Percentiles rank a stretch among this genome's conserved stretches.
Evolutionary conservation across 2,329 filamentous ascomycete genomes (phyloP).

Genomic region (Chaetomium strumarium): DNA sequence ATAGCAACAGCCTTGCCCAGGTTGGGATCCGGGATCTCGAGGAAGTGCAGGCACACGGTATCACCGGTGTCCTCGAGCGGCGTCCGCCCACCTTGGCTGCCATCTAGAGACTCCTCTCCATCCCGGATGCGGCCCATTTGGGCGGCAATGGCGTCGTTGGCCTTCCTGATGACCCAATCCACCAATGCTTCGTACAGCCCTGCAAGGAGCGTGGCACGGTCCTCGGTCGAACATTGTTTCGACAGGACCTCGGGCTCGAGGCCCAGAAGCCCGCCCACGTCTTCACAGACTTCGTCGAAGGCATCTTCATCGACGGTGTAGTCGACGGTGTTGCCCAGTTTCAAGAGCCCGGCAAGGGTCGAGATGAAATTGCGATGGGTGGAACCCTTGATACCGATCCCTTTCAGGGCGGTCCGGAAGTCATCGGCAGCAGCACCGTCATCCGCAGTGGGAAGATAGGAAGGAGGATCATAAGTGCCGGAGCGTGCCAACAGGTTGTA

Average conservation of each 20-base stretch:
- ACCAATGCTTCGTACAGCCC: slow-evolving; percentile 91
- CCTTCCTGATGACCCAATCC: slow-evolving; percentile 87
- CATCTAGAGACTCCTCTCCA: slow-evolving; percentile 62
- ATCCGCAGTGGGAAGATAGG: slow-evolving; percentile 86
- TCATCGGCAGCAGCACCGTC: slow-evolving; percentile 91
- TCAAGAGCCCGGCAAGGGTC: slow-evolving; percentile 76
- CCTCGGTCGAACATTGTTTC: slow-evolving; percentile 74
- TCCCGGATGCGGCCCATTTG: slow-evolving; percentile 65
- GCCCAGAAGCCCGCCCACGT: slow-evolving; percentile 79
- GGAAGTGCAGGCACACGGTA: slow-evolving; percentile 80
- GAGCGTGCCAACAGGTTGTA: slow-evolving; percentile 79
- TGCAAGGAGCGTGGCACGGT: slow-evolving; percentile 74
- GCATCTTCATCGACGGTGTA: slow-evolving; percentile 79
- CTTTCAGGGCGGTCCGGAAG: slow-evolving; percentile 78
- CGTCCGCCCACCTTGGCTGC: slow-evolving; percentile 50
- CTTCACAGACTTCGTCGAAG: slow-evolving; percentile 81
- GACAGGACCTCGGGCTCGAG: slow-evolving; percentile 79
- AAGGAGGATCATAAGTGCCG: slow-evolving; percentile 76
- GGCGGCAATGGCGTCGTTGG: slow-evolving; percentile 74
- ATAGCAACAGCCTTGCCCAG: slow-evolving; percentile 86
- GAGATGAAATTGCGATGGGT: slow-evolving; percentile 79
- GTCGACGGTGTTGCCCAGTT: slow-evolving; percentile 84
- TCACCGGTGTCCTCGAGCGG: slow-evolving; percentile 69
- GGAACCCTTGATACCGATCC: slow-evolving; percentile 88
- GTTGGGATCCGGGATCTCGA: slow-evolving; percentile 75